A percentile compares a stretch with the other conserved stretches of the same genome.
Evolutionary conservation across 2,329 filamentous ascomycete genomes (phyloP).

Genomic region (Cordyceps javanica): DNA sequence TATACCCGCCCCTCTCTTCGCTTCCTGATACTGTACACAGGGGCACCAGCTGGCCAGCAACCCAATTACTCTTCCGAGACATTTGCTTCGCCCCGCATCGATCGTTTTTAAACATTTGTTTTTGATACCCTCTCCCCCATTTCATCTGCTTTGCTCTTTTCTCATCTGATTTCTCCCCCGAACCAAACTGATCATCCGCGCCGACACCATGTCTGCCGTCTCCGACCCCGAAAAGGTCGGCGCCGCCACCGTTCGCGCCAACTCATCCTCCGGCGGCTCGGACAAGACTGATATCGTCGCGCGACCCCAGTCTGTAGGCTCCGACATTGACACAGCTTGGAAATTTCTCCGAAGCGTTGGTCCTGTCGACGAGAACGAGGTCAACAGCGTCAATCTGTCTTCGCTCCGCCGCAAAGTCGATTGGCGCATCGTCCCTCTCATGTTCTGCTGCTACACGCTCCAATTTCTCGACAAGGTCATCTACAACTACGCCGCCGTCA

Average conservation of each 20-base stretch:
- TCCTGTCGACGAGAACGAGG: conserved; percentile 27
- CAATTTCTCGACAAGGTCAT: conserved; percentile 60
- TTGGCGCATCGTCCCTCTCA: conserved; percentile 52
- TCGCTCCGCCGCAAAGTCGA: conserved; percentile 50
- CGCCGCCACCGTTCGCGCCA: conserved; percentile 14
- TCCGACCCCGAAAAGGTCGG: background rate
- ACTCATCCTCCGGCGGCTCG: conserved; percentile 12
- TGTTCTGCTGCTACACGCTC: conserved; percentile 57
- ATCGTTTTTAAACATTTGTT: no score
- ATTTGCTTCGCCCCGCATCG: background rate
- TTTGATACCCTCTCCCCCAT: background rate
- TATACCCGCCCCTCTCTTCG: background rate
- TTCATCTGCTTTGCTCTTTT: background rate
- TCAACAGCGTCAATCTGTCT: conserved; percentile 34
- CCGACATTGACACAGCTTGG: conserved; percentile 40
- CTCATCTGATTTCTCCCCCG: background rate
- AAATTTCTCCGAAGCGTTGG: conserved; percentile 37
- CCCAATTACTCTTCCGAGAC: background rate
- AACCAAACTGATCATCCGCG: background rate
- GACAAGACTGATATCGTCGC: conserved; percentile 6
- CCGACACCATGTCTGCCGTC: conserved; percentile 19
- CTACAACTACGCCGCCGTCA: conserved; percentile 60
- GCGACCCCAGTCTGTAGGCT: conserved; percentile 9
- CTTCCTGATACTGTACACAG: no score
- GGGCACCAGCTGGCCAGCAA: no score